Conservation (phyloP, 768 basidiomycete genomes). For the Asterophora lycoperdoides region DNA sequence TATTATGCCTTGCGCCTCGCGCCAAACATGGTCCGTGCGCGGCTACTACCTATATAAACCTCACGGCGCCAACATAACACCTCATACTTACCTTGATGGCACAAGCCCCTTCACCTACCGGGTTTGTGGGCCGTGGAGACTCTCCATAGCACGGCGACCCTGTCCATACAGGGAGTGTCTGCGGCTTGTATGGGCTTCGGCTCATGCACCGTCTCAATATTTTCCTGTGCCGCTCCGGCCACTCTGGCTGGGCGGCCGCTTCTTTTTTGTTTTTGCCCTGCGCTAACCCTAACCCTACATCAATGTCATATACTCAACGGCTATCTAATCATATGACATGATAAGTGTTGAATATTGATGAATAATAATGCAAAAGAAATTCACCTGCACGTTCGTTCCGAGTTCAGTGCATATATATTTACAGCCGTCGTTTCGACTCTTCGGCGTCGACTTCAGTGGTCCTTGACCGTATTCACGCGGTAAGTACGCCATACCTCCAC, state of each 20-base stretch:
- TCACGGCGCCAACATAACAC: neutral
- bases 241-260: conserved; percentile 41
- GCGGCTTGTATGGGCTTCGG: conserved; percentile 56
- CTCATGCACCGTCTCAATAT: conserved; percentile 63
- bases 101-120: neutral
- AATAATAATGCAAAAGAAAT: too few relatives aligned
- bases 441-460: too few relatives aligned
- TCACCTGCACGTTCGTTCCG: too few relatives aligned
- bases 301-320: too few relatives aligned
- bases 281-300: conserved; percentile 42
- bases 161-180: conserved; percentile 57
- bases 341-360: too few relatives aligned
- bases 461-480: too few relatives aligned
- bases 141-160: conserved; percentile 48
- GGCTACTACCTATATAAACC: neutral
- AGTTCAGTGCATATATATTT: too few relatives aligned
- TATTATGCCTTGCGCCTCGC: too few relatives aligned
- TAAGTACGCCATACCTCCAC: too few relatives aligned
- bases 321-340: too few relatives aligned
- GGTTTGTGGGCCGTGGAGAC: conserved; percentile 1
- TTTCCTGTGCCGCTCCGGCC: conserved; percentile 55
- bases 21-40: neutral
- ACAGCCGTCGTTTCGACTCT: too few relatives aligned
- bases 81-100: conserved; percentile 3
- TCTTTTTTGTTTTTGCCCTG: conserved; percentile 23